A percentile compares a stretch with the other conserved stretches of the same genome.
Conservation (phyloP, 2,329 filamentous ascomycete genomes). For the Cladorrhinum sp. region DNA sequence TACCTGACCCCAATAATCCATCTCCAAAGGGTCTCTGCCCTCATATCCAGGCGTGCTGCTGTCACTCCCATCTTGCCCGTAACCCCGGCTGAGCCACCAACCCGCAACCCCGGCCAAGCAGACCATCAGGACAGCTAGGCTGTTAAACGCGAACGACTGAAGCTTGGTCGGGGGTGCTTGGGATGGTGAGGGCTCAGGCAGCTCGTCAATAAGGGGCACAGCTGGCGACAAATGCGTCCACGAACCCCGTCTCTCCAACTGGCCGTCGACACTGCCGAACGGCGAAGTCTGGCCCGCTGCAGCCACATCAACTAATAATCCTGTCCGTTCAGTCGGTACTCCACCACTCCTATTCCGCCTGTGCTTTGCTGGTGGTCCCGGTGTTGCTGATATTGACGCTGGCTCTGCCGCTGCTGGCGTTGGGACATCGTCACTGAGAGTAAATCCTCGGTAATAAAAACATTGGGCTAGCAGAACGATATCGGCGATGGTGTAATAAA, state of each 20-base stretch:
- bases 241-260: constrained; percentile 49
- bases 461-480: constrained; percentile 84
- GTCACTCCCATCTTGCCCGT: constrained; percentile 45
- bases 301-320: constrained; percentile 38
- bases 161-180: constrained; percentile 47
- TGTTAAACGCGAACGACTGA: constrained; percentile 69
- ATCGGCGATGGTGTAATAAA: constrained; percentile 91
- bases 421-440: constrained; percentile 54
- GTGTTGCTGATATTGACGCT: neutral
- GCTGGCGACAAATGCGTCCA: constrained; percentile 76
- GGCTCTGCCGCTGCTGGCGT: constrained; percentile 28
- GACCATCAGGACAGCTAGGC: constrained; percentile 73
- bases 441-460: constrained; percentile 93
- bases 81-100: constrained; percentile 70
- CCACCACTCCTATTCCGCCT: constrained; percentile 27
- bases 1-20: constrained; percentile 78
- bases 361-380: neutral
- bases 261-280: constrained; percentile 27
- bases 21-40: constrained; percentile 52
- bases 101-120: constrained; percentile 78
- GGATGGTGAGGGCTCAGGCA: constrained; percentile 38
- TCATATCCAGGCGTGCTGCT: constrained; percentile 30
- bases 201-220: constrained; percentile 66
- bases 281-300: constrained; percentile 39
- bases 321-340: constrained; percentile 52